Evolutionary conservation across 192 early-diverging fungal species (phyloP), one percentile per base, ranked within the genome.

Genomic region (Glomus cerebriforme): DNA sequence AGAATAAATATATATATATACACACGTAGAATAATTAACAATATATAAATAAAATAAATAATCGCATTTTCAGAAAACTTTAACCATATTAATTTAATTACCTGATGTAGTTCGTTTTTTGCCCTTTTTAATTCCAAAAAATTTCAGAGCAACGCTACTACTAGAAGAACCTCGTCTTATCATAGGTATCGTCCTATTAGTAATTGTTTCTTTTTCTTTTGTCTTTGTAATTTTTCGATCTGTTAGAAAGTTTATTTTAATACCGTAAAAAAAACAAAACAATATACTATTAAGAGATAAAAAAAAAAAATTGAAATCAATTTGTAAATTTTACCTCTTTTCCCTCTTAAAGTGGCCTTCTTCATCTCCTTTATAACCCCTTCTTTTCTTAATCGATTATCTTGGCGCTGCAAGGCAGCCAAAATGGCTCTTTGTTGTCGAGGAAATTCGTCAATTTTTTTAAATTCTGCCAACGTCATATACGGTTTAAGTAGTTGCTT

Each of bases 301-400:
- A 64, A 22, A 69, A 69, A 39, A 29, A 37, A 69, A 26, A 12
- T 27, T 71, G 37, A 34, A 22, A 34, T 59, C n/a, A 75, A 19
- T 12, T 19, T 27, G 17, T 29, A 27, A 71, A 4, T 13, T 3
- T 8, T 80, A 83, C 84, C 84, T 80, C 78, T 82, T 66, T 85
- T 85, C 65, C 84, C 81, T 72, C 81, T 83, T 65, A 85, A 81
- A 34, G 81, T 78, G 26, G 79, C 80, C 54, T 85, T 85, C 32
- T 69, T 80, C 54, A 83, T 47, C 49, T 83, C 79, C 59, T 79
- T 82, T 17, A 85, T 71, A 7, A 81, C 74, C 10, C 84, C 84
- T 2, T 83, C 82, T 58, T 81, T 70, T 34, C 82, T 82, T 13
- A 85, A 60, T 39, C 79, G 80, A 31, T 79, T 66, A 13, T 85